Percentiles rank a stretch among this genome's conserved stretches.
phyloP scores from a whole-genome alignment of 106 monocot species.

The Agapanthus africanus region DNA sequence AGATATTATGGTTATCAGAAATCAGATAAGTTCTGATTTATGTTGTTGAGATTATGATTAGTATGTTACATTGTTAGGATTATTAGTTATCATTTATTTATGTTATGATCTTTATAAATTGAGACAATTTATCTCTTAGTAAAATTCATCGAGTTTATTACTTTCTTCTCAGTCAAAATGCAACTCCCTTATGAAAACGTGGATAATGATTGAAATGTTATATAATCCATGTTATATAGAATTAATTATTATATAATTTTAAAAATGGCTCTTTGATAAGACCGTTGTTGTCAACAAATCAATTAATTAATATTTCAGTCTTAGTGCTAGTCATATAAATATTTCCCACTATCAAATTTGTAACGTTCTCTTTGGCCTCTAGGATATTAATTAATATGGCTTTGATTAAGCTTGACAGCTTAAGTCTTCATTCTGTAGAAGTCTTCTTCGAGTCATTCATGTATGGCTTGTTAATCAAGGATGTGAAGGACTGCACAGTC shows the following conservation, averaged over 20 bases:
- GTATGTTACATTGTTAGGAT: too few relatives aligned
- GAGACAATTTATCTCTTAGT: too few relatives aligned
- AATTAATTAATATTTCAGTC: background rate
- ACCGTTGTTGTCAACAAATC: slow-evolving; percentile 10
- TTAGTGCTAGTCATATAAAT: background rate
- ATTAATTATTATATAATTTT: too few relatives aligned
- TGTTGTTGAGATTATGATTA: too few relatives aligned
- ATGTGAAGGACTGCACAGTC: background rate
- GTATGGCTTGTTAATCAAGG: background rate
- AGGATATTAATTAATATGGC: too few relatives aligned
- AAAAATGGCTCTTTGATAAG: background rate
- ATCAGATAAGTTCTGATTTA: too few relatives aligned
- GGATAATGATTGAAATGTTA: slow-evolving; percentile 2
- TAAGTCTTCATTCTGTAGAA: background rate
- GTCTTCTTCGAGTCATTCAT: background rate
- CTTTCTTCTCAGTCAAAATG: background rate
- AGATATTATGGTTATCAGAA: too few relatives aligned
- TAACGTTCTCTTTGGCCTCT: background rate
- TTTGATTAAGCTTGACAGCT: too few relatives aligned
- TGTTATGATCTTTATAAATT: too few relatives aligned
- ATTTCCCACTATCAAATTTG: slow-evolving; percentile 3
- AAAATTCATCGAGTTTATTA: too few relatives aligned
- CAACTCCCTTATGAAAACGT: background rate
- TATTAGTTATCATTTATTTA: too few relatives aligned
- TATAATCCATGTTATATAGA: background rate